Conservation (phyloP, 352 stramenopile genomes). For the Phytophthora crassamura region DNA sequence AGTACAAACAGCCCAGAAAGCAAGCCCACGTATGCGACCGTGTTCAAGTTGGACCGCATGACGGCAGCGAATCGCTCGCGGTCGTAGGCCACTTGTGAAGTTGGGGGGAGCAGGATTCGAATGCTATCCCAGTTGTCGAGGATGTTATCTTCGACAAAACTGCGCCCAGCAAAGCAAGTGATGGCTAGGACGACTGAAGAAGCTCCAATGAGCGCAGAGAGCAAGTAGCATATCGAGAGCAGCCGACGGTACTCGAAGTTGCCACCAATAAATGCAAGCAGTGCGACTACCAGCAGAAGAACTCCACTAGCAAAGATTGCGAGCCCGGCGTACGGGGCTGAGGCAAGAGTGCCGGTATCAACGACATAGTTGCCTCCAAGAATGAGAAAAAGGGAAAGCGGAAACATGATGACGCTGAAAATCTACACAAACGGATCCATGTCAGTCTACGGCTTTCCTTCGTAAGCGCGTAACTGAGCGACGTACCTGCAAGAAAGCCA, state of each 20-base stretch:
- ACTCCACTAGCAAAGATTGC: constrained; percentile 65
- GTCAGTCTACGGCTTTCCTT: constrained; percentile 1
- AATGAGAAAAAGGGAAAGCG: constrained; percentile 73
- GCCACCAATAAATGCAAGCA: constrained; percentile 72
- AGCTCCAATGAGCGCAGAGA: constrained; percentile 61
- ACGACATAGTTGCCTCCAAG: constrained; percentile 79
- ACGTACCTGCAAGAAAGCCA: constrained; percentile 68
- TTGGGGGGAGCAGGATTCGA: constrained; percentile 70
- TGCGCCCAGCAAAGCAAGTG: constrained; percentile 60
- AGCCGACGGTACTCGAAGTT: constrained; percentile 84
- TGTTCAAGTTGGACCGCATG: constrained; percentile 63
- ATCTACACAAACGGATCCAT: constrained; percentile 34
- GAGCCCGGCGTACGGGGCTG: constrained; percentile 76
- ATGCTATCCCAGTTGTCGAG: constrained; percentile 63
- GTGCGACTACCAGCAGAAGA: constrained; percentile 58
- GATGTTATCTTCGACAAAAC: constrained; percentile 61
- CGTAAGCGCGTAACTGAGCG: neutral
- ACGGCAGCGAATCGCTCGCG: constrained; percentile 64
- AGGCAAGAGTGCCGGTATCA: constrained; percentile 64
- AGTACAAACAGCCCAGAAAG: constrained; percentile 70
- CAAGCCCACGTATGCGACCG: constrained; percentile 62
- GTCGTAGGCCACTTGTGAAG: constrained; percentile 71
- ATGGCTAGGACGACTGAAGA: constrained; percentile 61
- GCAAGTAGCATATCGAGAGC: constrained; percentile 70
- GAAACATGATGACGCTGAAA: constrained; percentile 71